Evolutionary conservation across 2,329 filamentous ascomycete genomes (phyloP).

Genomic region (Cyanodermella asteris): DNA sequence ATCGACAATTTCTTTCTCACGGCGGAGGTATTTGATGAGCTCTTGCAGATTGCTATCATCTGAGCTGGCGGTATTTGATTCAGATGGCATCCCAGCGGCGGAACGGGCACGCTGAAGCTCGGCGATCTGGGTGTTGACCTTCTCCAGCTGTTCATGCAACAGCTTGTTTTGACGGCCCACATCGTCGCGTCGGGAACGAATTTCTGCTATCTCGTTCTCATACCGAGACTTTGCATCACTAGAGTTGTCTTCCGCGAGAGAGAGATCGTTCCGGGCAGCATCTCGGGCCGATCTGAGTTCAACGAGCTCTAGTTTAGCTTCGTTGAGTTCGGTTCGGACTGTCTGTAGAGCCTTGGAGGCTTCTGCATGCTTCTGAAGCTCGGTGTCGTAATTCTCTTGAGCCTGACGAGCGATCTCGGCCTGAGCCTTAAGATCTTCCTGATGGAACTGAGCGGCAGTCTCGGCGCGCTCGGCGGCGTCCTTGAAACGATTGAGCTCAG

Average conservation of each 20-base stretch:
- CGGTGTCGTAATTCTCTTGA: constrained; percentile 86
- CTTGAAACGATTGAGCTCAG: constrained; percentile 59
- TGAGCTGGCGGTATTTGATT: constrained; percentile 30
- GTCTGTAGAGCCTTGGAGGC: constrained; percentile 70
- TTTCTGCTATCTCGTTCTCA: constrained; percentile 62
- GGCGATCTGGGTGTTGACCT: constrained; percentile 56
- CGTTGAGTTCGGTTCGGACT: constrained; percentile 59
- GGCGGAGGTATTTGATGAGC: constrained; percentile 72
- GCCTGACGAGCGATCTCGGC: constrained; percentile 83
- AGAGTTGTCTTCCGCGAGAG: constrained; percentile 74
- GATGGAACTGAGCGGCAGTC: constrained; percentile 62
- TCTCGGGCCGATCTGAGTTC: constrained; percentile 62
- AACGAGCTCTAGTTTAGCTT: constrained; percentile 58
- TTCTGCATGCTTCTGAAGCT: constrained; percentile 85
- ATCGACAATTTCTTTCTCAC: constrained; percentile 94
- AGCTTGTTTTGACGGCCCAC: constrained; percentile 75
- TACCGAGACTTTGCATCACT: constrained; percentile 57
- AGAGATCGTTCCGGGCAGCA: constrained; percentile 56
- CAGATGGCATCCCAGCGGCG: constrained; percentile 29
- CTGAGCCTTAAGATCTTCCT: constrained; percentile 79
- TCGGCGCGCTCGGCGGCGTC: constrained; percentile 64
- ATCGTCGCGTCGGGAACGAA: constrained; percentile 62
- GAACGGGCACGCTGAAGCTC: constrained; percentile 46
- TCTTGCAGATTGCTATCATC: constrained; percentile 63
- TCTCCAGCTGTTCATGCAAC: constrained; percentile 73